Evolutionary conservation across 2,329 filamentous ascomycete genomes (phyloP), one percentile per base, ranked within the genome.

Genomic region (Ceratocystis smalleyi): DNA sequence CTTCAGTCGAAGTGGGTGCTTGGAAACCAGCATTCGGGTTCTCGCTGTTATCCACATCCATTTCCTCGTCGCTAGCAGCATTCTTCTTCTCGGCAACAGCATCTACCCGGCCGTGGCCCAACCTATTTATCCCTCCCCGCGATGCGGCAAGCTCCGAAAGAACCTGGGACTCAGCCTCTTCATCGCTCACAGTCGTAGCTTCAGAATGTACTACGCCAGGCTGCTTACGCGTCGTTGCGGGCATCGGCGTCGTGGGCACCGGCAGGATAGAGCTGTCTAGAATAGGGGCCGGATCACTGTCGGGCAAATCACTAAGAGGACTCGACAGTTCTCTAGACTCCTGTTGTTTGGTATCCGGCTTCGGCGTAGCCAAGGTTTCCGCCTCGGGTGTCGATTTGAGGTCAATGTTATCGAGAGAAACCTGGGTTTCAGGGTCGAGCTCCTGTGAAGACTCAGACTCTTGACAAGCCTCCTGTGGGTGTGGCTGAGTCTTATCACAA

Each of bases 81-180:
- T n/a, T 30, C 15, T 3, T 15, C 22, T 35, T 30, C 6, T 32
- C 27, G 10, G 17, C 8, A 57, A 32, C 54, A 3, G 54, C 5
- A 24, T 35, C 54, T n/a, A 7, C 32, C 15, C 10, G 27, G 15
- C 27, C 27, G 10, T 27, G 27, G 4, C 12, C 27, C 17, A 8
- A 5, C 10, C 3, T 15, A 7, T n/a, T n/a, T 3, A n/a, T 7
- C 2, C 8, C 27, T 15, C 27, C 54, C 6, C 32, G 54, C 8
- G 74, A 73, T 10, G 75, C 74, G 35, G 75, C 75, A 30, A 72
- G 75, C 67, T 77, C 76, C 10, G 70, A 72, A 22, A 74, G 72
- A 27, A 77, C 69, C 65, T 77, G 76, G 24, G 75, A 77, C 68
- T 74, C 69, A 15, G 76, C 66, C 17, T 63, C 64, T 49, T 64